These are phyloP conservation scores for Grifola frondosa DNA, from an alignment of 1,284 basidiomycete species.

Conservation along the genomic window DNA sequence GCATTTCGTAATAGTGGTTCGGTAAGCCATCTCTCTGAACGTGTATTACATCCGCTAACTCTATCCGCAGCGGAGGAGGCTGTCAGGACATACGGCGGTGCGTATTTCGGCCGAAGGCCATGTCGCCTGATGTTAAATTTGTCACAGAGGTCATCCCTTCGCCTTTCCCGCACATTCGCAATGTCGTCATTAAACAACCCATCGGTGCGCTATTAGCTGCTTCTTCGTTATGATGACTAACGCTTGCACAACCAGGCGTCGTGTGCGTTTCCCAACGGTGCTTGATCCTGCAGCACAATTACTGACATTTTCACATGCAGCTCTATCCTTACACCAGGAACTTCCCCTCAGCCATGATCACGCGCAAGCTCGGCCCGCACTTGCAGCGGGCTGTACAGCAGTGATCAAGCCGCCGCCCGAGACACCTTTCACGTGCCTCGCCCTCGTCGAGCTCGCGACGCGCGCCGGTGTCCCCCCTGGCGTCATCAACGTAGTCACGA, in stretches of 20 bases:
- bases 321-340: constrained; percentile 83
- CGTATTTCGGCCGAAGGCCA: constrained; percentile 14
- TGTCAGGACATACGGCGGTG: constrained; percentile 79
- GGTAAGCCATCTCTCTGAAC: constrained; percentile 44
- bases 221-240: neutral
- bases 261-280: constrained; percentile 47
- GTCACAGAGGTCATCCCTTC: constrained; percentile 81
- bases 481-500: constrained; percentile 93
- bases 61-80: constrained; percentile 77
- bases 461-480: constrained; percentile 93
- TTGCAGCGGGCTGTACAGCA: constrained; percentile 93
- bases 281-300: neutral
- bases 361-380: constrained; percentile 83
- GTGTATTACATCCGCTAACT: neutral
- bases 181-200: constrained; percentile 94
- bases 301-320: constrained; percentile 41
- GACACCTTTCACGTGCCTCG: constrained; percentile 92
- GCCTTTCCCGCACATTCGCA: constrained; percentile 69
- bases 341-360: constrained; percentile 94
- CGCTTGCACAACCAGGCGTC: constrained; percentile 41
- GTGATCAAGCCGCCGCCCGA: constrained; percentile 97
- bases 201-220: constrained; percentile 55
- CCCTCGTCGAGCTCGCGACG: constrained; percentile 81
- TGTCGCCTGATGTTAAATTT: neutral
- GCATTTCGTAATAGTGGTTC: too few relatives aligned